These are phyloP conservation scores for Xylaria sp. DNA, from an alignment of 2,329 filamentous ascomycete species.

Conservation along the genomic window DNA sequence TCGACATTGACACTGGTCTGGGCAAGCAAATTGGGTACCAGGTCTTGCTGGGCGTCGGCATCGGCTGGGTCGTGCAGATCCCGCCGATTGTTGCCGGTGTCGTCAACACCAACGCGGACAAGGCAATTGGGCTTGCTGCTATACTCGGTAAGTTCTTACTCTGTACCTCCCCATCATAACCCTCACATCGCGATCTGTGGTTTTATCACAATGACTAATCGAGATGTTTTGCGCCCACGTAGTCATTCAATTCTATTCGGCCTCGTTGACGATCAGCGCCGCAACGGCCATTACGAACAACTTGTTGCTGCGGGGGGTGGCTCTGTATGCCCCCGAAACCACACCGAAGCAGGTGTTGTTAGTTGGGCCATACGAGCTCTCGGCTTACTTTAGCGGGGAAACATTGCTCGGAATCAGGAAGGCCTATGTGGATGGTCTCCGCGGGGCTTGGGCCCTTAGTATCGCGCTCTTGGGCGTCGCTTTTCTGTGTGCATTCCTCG, in stretches of 20 bases:
- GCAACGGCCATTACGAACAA: slow-evolving; percentile 23
- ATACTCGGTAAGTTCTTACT: slow-evolving; percentile 15
- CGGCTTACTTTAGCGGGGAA: slow-evolving; percentile 12
- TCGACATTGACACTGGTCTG: slow-evolving; percentile 42
- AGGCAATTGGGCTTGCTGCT: slow-evolving; percentile 11
- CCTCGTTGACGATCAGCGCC: slow-evolving; percentile 7
- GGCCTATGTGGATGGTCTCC: slow-evolving; percentile 20
- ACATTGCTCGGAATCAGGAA: slow-evolving; percentile 14
- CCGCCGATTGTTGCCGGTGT: slow-evolving; percentile 32
- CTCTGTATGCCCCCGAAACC: slow-evolving; percentile 8
- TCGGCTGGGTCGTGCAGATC: slow-evolving; percentile 47
- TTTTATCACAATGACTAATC: background rate
- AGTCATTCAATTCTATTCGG: slow-evolving; percentile 24
- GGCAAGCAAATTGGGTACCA: slow-evolving; percentile 47
- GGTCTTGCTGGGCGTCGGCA: slow-evolving; percentile 49
- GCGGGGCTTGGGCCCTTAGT: slow-evolving; percentile 16
- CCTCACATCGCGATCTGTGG: no score
- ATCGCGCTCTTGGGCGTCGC: slow-evolving; percentile 19
- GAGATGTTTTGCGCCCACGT: background rate
- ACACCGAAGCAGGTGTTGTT: slow-evolving; percentile 1
- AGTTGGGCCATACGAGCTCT: slow-evolving; percentile 18
- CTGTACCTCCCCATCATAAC: no score
- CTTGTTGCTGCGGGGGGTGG: slow-evolving; percentile 12
- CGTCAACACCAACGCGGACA: slow-evolving; percentile 20
- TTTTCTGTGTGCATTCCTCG: slow-evolving; percentile 18